Conservation (phyloP, 2,329 filamentous ascomycete genomes). For the Claviceps maximensis region DNA sequence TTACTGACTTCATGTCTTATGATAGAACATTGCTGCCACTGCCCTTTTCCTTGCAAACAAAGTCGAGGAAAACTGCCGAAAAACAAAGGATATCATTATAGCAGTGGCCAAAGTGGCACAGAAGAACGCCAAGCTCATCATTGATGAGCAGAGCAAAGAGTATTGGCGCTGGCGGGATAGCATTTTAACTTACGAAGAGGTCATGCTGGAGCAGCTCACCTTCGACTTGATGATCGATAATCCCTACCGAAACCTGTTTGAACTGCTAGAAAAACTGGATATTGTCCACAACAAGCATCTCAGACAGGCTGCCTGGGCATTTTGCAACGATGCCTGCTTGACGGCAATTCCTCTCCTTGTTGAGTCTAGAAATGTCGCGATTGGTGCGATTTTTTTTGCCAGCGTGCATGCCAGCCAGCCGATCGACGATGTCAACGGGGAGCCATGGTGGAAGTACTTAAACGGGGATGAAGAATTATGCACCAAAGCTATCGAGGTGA, state of each 20-base stretch:
- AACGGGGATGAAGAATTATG: conserved; percentile 60
- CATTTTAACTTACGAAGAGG: conserved; percentile 82
- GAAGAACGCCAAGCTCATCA: conserved; percentile 78
- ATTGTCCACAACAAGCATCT: conserved; percentile 69
- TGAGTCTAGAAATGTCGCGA: conserved; percentile 66
- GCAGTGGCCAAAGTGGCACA: conserved; percentile 89
- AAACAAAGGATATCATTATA: conserved; percentile 89
- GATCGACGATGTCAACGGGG: conserved; percentile 64
- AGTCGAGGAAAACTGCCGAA: conserved; percentile 90
- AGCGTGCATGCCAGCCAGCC: conserved; percentile 59
- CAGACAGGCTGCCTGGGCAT: conserved; percentile 82
- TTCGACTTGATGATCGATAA: conserved; percentile 89
- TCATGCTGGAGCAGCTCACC: conserved; percentile 80
- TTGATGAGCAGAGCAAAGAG: conserved; percentile 95
- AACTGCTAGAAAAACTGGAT: conserved; percentile 60
- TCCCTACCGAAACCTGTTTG: conserved; percentile 73
- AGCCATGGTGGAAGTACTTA: conserved; percentile 78
- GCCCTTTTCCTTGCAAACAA: conserved; percentile 91
- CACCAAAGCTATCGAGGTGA: conserved; percentile 58
- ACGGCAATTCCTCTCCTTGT: conserved; percentile 76
- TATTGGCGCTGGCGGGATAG: conserved; percentile 97
- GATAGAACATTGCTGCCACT: conserved; percentile 71
- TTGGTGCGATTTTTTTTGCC: conserved; percentile 76
- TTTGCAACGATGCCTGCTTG: conserved; percentile 79
- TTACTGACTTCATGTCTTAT: not conserved